Conservation (phyloP, 176 grass and related monocot species). For the Lolium rigidum region DNA sequence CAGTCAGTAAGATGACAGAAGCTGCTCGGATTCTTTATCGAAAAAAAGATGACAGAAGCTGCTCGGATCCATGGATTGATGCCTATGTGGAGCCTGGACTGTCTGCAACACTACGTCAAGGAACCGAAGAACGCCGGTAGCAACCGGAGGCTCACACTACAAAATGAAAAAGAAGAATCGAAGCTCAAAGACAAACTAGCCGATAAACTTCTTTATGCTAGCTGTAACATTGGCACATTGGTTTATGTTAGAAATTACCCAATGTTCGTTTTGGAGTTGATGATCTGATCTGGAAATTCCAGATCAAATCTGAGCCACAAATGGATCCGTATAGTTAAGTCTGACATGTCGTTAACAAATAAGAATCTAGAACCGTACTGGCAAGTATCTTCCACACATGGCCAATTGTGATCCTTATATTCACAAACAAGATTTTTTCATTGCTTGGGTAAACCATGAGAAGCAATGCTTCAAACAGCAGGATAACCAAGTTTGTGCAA, state of each 20-base stretch:
- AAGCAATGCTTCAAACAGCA: neutral
- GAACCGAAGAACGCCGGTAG: neutral
- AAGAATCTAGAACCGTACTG: neutral
- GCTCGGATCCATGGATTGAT: neutral
- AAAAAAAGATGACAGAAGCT: neutral
- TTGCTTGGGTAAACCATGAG: neutral
- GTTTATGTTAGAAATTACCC: neutral
- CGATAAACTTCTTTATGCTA: neutral
- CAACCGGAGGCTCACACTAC: neutral
- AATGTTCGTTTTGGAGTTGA: neutral
- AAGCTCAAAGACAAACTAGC: neutral
- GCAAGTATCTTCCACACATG: neutral
- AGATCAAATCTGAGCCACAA: neutral
- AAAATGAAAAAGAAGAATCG: too few species aligned
- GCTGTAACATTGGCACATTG: neutral
- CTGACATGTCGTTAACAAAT: neutral
- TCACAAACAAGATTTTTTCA: neutral
- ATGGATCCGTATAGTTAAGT: neutral
- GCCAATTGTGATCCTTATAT: neutral
- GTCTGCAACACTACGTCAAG: neutral
- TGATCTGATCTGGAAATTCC: neutral
- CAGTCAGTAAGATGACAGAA: neutral
- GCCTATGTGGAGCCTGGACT: slow-evolving; percentile 5
- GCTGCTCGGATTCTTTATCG: neutral
- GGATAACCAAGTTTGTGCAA: neutral